These are phyloP conservation scores for Globisporangium barbulae DNA, from an alignment of 352 stramenopile genomes.

Conservation along the genomic window DNA sequence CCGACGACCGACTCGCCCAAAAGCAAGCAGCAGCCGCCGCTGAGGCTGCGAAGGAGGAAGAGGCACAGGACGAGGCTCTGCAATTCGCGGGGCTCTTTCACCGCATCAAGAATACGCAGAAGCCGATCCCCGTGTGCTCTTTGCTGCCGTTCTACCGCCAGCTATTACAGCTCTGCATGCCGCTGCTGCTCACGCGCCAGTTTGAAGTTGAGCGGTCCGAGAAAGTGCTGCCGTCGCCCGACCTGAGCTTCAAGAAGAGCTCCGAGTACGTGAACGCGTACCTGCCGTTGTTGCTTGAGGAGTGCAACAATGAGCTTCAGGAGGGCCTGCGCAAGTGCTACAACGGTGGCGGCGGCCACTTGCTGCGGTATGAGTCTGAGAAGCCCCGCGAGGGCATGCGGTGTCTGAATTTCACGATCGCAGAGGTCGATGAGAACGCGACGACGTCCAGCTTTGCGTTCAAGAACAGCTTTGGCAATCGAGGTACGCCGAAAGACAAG, in stretches of 20 bases:
- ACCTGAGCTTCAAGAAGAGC: constrained; percentile 62
- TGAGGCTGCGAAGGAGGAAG: constrained; percentile 32
- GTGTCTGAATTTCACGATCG: constrained; percentile 68
- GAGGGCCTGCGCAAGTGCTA: constrained; percentile 54
- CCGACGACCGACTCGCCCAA: background rate
- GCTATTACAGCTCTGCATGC: constrained; percentile 74
- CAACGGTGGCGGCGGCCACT: constrained; percentile 40
- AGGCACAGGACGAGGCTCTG: constrained; percentile 45
- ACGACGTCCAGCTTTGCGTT: constrained; percentile 21
- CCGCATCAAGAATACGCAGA: constrained; percentile 82
- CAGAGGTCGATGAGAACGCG: constrained; percentile 39
- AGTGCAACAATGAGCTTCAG: constrained; percentile 80
- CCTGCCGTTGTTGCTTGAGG: constrained; percentile 74
- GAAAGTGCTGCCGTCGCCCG: constrained; percentile 43
- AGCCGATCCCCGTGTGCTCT: constrained; percentile 63
- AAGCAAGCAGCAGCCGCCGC: constrained; percentile 10
- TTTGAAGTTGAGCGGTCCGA: constrained; percentile 58
- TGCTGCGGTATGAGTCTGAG: constrained; percentile 78
- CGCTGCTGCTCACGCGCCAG: constrained; percentile 59
- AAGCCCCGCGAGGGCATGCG: constrained; percentile 81
- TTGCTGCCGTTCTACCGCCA: constrained; percentile 82
- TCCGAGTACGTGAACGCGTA: constrained; percentile 79
- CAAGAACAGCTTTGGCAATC: constrained; percentile 16
- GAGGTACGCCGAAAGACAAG: constrained; percentile 51
- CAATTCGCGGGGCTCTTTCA: constrained; percentile 69